Conservation (phyloP, 1,284 basidiomycete genomes). For the Papiliotrema fonsecae region DNA sequence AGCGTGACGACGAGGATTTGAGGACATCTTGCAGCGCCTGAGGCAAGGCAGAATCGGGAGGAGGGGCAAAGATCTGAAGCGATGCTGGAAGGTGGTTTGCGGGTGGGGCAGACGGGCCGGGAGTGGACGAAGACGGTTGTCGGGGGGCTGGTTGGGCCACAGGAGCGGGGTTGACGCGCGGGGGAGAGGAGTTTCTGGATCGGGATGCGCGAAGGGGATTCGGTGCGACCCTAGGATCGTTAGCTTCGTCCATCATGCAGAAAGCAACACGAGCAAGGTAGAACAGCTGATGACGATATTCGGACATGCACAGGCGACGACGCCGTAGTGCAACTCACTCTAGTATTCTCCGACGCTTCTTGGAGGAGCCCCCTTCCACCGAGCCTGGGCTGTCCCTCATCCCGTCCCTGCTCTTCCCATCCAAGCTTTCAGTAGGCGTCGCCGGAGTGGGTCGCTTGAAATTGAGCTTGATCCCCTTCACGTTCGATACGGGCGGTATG, state of each 20-base stretch:
- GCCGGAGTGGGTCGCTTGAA: constrained; percentile 5
- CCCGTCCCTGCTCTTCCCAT: background rate
- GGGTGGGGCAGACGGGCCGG: constrained; percentile 1
- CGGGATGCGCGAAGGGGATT: constrained; percentile 4
- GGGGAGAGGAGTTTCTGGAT: constrained; percentile 1
- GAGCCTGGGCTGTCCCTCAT: background rate
- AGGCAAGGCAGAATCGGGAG: constrained; percentile 16
- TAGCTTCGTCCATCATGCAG: background rate
- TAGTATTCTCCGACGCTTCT: background rate
- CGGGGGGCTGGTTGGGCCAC: background rate
- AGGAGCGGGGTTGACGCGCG: background rate
- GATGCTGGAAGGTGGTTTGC: background rate
- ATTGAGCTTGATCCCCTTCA: constrained; percentile 5
- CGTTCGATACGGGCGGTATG: background rate
- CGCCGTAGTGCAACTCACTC: constrained; percentile 3
- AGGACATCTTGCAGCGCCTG: constrained; percentile 17
- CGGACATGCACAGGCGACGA: background rate
- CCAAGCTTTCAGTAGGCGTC: background rate
- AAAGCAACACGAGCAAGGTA: background rate
- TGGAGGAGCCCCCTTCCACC: background rate
- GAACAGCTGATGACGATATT: background rate
- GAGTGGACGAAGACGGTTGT: background rate
- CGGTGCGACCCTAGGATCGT: constrained; percentile 1
- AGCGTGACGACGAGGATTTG: background rate
- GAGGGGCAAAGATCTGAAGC: constrained; percentile 30